These are phyloP conservation scores for Yamadazyma siamensis DNA, from an alignment of 1,139 yeast species.

Conservation along the genomic window DNA sequence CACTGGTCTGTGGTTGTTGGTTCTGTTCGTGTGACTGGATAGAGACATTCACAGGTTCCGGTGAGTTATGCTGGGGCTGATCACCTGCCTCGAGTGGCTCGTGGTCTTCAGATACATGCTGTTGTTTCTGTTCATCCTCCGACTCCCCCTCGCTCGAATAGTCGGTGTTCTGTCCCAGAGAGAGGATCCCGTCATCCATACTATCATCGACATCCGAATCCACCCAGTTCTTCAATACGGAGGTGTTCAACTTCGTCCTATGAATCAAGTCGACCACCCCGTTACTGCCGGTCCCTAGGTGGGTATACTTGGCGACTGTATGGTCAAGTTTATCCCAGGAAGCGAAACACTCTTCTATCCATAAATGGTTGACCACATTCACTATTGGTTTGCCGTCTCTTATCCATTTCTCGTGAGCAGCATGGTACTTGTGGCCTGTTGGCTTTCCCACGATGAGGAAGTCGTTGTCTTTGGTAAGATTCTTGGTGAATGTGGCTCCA, in stretches of 20 bases:
- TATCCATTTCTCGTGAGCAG: constrained; percentile 63
- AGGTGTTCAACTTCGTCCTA: constrained; percentile 41
- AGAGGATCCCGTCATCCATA: constrained; percentile 27
- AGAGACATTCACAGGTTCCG: too few relatives aligned
- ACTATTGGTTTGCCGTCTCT: constrained; percentile 33
- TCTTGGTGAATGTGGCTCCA: constrained; percentile 78
- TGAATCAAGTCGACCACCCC: constrained; percentile 49
- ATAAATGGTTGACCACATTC: constrained; percentile 67
- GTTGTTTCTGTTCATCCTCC: constrained; percentile 1
- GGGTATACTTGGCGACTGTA: constrained; percentile 35
- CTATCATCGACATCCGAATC: constrained; percentile 33
- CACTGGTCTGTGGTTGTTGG: background rate
- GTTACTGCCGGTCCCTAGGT: constrained; percentile 35
- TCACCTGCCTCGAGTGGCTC: background rate
- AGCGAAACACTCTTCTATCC: constrained; percentile 84
- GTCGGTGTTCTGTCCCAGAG: constrained; percentile 8
- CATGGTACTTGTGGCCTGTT: constrained; percentile 69
- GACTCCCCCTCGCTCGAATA: constrained; percentile 11
- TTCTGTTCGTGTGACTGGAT: background rate
- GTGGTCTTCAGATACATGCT: background rate
- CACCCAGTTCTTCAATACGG: constrained; percentile 41
- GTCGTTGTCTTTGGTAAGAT: constrained; percentile 64
- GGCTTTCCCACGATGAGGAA: constrained; percentile 69
- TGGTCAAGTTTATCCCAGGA: constrained; percentile 54
- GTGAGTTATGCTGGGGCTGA: background rate